These are phyloP conservation scores for Saccharomyces pastorianus DNA, from an alignment of 1,139 yeast genomes.

Conservation along the genomic window DNA sequence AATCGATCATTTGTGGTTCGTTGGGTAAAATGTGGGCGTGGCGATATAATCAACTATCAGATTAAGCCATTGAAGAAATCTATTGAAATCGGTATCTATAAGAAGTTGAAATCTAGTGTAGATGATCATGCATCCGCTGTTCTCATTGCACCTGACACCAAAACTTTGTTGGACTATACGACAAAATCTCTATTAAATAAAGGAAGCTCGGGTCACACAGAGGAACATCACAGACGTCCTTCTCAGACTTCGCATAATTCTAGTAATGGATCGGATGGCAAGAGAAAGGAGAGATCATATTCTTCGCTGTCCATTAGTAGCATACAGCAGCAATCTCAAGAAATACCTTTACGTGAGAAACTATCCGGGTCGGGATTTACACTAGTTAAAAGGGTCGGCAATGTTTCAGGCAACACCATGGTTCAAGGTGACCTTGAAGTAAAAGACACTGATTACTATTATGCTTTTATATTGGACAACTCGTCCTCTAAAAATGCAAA, in stretches of 20 bases:
- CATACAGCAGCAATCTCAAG: slow-evolving; percentile 28
- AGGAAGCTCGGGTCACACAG: slow-evolving; percentile 12
- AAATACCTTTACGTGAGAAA: slow-evolving; percentile 34
- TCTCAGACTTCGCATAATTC: neutral
- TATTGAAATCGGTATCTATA: slow-evolving; percentile 42
- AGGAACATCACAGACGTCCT: slow-evolving; percentile 2
- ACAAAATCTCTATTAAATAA: slow-evolving; percentile 16
- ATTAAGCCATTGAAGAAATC: slow-evolving; percentile 77
- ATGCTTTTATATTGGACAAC: slow-evolving; percentile 87
- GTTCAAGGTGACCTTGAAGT: slow-evolving; percentile 57
- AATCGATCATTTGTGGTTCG: slow-evolving; percentile 82
- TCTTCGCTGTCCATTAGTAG: slow-evolving; percentile 25
- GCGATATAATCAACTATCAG: slow-evolving; percentile 65
- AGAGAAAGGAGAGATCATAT: neutral
- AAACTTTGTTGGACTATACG: slow-evolving; percentile 21
- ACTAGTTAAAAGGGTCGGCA: slow-evolving; percentile 40
- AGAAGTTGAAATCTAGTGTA: slow-evolving; percentile 20
- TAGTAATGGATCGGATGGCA: neutral
- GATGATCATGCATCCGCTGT: slow-evolving; percentile 16
- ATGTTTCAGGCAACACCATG: slow-evolving; percentile 45
- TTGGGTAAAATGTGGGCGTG: slow-evolving; percentile 76
- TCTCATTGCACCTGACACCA: slow-evolving; percentile 25
- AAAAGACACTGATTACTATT: slow-evolving; percentile 44
- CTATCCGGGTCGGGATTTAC: slow-evolving; percentile 35
- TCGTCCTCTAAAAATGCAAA: slow-evolving; percentile 81